Evolutionary conservation across 2,329 filamentous ascomycete species (phyloP).

Genomic region (Pyrenochaeta sp.): DNA sequence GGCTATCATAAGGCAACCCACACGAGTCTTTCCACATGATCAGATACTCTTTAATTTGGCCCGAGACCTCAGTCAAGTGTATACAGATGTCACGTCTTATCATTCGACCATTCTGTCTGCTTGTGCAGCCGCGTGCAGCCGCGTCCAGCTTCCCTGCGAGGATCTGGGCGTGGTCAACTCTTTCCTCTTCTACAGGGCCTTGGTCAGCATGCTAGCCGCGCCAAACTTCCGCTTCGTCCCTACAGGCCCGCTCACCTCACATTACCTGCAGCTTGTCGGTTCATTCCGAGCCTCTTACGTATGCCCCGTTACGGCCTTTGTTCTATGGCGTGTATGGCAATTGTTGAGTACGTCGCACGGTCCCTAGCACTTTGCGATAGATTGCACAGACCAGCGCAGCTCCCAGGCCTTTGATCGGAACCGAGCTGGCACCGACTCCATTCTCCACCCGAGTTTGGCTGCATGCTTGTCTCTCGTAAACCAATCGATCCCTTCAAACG

Average conservation of each 20-base stretch:
- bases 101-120: neutral
- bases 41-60: neutral
- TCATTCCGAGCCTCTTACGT: neutral
- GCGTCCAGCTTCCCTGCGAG: neutral
- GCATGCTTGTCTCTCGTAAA: neutral
- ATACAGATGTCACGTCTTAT: neutral
- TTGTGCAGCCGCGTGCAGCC: neutral
- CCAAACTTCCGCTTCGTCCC: neutral
- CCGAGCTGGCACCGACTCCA: conserved; percentile 3
- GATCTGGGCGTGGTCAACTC: neutral
- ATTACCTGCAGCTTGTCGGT: neutral
- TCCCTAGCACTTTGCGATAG: neutral
- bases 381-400: neutral
- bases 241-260: neutral
- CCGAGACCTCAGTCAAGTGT: neutral
- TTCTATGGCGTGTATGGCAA: neutral
- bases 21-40: neutral
- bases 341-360: conserved; percentile 2
- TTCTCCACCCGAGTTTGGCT: neutral
- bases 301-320: too few relatives aligned
- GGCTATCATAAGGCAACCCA: neutral
- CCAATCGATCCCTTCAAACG: neutral
- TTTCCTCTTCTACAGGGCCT: neutral
- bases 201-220: neutral
- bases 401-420: neutral